Conservation (phyloP, 2,329 filamentous ascomycete species). For the Cladophialophora carrionii region DNA sequence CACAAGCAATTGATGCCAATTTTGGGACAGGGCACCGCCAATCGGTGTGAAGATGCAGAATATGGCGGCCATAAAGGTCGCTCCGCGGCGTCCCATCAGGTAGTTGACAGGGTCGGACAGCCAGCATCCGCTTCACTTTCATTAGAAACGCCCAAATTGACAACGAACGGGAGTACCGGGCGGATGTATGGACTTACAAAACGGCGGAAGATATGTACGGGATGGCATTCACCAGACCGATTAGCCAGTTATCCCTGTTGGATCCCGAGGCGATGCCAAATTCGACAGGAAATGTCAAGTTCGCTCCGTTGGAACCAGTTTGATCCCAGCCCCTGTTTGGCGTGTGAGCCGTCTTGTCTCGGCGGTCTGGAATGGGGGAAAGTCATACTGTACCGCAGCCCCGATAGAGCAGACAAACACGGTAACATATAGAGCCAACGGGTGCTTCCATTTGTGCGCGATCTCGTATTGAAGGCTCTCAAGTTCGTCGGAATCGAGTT, state of each 20-base stretch:
- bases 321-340: constrained; percentile 46
- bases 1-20: constrained; percentile 49
- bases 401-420: constrained; percentile 49
- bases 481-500: constrained; percentile 43
- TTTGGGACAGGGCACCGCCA: constrained; percentile 39
- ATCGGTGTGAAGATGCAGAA: constrained; percentile 40
- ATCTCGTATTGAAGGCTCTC: constrained; percentile 44
- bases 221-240: constrained; percentile 50
- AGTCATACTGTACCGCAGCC: constrained; percentile 45
- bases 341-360: neutral
- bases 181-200: constrained; percentile 35
- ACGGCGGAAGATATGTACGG: constrained; percentile 33
- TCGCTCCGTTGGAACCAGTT: constrained; percentile 52
- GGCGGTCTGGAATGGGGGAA: neutral
- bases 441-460: constrained; percentile 45
- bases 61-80: constrained; percentile 42
- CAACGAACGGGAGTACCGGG: constrained; percentile 30
- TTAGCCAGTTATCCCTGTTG: constrained; percentile 43
- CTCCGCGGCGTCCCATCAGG: constrained; percentile 40
- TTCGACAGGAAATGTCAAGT: constrained; percentile 47
- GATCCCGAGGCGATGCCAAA: constrained; percentile 42
- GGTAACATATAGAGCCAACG: constrained; percentile 44
- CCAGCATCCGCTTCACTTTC: constrained; percentile 39
- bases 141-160: constrained; percentile 46
- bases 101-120: constrained; percentile 45